Conservation (phyloP, 805 yeast genomes). For the Candida chauliodis region DNA sequence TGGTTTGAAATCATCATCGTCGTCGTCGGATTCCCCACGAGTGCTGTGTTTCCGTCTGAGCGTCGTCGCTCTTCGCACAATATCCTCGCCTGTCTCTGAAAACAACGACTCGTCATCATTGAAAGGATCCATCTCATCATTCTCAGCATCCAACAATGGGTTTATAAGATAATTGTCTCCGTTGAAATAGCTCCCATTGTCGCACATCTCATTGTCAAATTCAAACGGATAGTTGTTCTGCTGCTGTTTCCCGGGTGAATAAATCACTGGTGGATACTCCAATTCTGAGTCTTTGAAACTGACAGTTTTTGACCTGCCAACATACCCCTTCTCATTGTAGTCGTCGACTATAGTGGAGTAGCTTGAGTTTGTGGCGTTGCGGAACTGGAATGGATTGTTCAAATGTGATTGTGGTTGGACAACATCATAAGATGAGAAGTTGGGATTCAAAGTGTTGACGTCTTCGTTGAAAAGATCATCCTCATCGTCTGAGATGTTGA, state of each 20-base stretch:
- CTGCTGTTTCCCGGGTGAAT: constrained; percentile 19
- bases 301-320: constrained; percentile 20
- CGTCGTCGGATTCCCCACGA: constrained; percentile 13
- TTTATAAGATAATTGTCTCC: constrained; percentile 40
- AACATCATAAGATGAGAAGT: not conserved
- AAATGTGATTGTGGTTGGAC: not conserved
- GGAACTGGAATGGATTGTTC: not conserved
- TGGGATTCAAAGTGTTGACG: constrained; percentile 1
- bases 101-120: constrained; percentile 44
- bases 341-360: constrained; percentile 21
- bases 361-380: constrained; percentile 12
- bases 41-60: constrained; percentile 17
- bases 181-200: constrained; percentile 13
- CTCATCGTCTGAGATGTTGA: constrained; percentile 1
- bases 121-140: constrained; percentile 26
- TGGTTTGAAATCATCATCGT: constrained; percentile 38
- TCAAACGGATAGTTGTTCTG: not conserved
- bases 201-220: constrained; percentile 2
- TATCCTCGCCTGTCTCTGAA: constrained; percentile 39
- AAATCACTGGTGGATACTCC: constrained; percentile 28
- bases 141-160: constrained; percentile 37
- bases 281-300: constrained; percentile 29
- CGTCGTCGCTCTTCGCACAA: constrained; percentile 29
- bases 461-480: constrained; percentile 11
- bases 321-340: constrained; percentile 4